Base-by-base conservation (phyloP, 257 asterid genomes). In the Asclepias syriaca region DNA sequence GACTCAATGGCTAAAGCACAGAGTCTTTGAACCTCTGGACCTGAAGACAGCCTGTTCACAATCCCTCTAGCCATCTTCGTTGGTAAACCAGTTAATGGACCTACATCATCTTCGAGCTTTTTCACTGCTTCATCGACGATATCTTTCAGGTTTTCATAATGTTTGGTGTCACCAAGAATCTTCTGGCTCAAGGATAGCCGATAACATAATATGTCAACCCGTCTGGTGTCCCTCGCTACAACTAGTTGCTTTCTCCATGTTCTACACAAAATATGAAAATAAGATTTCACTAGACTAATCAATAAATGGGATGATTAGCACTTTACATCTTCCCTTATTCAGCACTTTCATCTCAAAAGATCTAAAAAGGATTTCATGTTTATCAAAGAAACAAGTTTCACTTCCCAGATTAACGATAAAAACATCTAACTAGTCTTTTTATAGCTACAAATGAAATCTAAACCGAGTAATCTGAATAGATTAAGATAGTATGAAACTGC, bases 1-100 rank as follows among this genome's bases (percentile, higher is more conserved):
- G 87, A 84, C 71, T 88, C 93, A 37, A 91, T 71, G 16, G 95
- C 96, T 57, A 80, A 78, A 79, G 87, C 80, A 73, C 99, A 94
- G 4, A 89, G 85, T 65, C 79, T 77, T 87, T 89, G 97, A 84
- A 94, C 88, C 79, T 88, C 93, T 1, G 89, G 89, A 70, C 97
- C 97, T 0, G 90, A 89, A 8, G 97, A 88, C 67, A 94, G 95
- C 87, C 97, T 84, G 83, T 94, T 94, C 65, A 94, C 99, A 45
- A 94, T 94, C 61, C 99, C 97, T 76, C 99, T 81, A n/a, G 97
- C 99, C 74, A 71, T 94, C 86, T 89, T 94, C 45, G 89, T 93
- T 8, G 97, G 99, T 73, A 88, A 83, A 78, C 97, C 99, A 24
- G 99, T 89, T 63, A 91, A 79, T 39, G 93, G 96, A 8, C 99